Evolutionary conservation across 169 alveolate species (phyloP), one percentile per base, ranked within the genome.

Genomic region (Cyclospora cayetanensis): DNA sequence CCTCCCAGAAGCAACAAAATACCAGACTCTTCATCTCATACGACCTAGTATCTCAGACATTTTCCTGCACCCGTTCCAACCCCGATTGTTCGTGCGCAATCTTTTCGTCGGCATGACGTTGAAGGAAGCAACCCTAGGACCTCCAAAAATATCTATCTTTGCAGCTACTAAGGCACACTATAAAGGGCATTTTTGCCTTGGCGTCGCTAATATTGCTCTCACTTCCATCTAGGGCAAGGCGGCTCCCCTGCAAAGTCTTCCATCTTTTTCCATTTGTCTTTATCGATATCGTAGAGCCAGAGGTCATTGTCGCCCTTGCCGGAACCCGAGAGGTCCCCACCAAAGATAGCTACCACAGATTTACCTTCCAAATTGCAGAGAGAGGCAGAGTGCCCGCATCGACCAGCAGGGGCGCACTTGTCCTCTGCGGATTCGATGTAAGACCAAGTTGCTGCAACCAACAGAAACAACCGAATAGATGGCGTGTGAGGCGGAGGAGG

Each of bases 161-260:
- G n/a, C n/a, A n/a, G n/a, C n/a, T n/a, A n/a, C n/a, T n/a, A n/a
- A 63, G 11, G 35, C 34, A 25, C 11, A 22, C 37, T 11, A 18
- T 22, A 63, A 7, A 25, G 7, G 37, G 11, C 37, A 29, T 15
- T 15, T 63, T 63, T 63, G 35, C 7, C 34, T 63, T 15, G 76
- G 15, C n/a, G n/a, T n/a, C n/a, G n/a, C n/a, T n/a, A n/a, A n/a
- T n/a, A n/a, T n/a, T 9, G n/a, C 4, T 1, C 86, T 66, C 27
- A 88, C 93, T 88, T 88, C 52, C 39, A 88, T 7, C 93, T 66
- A 20, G 93, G 77, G 0, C 25, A 46, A 20, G 93, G 93, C 34
- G 77, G 27, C 42, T 88, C 88, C 0, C 93, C 93, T 29, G 46
- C 39, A 7, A 72, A 46, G 39, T 43, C 35, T 3, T 68, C 89